A percentile compares a stretch with the other conserved stretches of the same genome.
Evolutionary conservation across 257 asterid species (phyloP).

Genomic region (Thymus quinquecostatus): DNA sequence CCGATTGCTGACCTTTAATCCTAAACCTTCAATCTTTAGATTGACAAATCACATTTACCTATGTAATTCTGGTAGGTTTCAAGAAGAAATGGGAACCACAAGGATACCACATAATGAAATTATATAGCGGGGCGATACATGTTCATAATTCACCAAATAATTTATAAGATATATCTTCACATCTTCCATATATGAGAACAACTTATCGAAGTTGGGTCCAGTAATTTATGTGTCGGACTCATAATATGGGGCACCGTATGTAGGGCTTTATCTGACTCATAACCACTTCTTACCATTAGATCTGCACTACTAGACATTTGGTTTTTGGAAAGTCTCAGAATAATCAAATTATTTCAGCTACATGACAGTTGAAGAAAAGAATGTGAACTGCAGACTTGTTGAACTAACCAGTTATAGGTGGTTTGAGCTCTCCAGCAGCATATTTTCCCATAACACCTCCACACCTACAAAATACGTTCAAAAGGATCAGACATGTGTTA

Average conservation of each 20-base stretch:
- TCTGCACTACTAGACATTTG: neutral
- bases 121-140: neutral
- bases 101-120: no score
- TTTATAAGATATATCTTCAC: neutral
- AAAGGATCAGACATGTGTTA: slow-evolving; percentile 28
- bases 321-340: neutral
- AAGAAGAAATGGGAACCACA: no score
- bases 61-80: no score
- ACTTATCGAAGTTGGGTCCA: neutral
- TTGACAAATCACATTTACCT: no score
- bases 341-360: neutral
- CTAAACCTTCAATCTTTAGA: neutral
- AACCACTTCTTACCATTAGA: neutral
- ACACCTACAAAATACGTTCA: slow-evolving; percentile 63
- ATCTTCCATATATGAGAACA: neutral
- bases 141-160: neutral
- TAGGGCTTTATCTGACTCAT: neutral
- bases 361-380: slow-evolving; percentile 14
- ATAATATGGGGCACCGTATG: neutral
- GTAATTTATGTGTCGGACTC: neutral
- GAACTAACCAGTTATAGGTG: slow-evolving; percentile 84
- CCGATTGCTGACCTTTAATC: neutral
- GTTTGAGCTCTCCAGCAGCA: slow-evolving; percentile 98
- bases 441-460: slow-evolving; percentile 99
- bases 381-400: neutral